Evolutionary conservation across 345 rosid genomes (phyloP).

Genomic region (Dipteronia dyeriana): DNA sequence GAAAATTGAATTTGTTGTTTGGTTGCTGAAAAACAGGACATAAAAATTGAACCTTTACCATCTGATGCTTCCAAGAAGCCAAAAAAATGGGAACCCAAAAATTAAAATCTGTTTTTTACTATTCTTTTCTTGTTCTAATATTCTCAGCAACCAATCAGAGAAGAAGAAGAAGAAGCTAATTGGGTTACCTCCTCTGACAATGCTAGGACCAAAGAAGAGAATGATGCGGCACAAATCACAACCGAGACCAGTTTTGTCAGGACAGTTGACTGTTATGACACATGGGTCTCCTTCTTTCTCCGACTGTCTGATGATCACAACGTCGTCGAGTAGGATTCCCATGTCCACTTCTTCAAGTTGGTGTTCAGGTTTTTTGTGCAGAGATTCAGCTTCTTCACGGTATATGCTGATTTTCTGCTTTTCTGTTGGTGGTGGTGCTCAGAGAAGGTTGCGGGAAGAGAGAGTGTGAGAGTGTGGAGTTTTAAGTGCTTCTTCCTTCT

Average conservation of each 20-base stretch:
- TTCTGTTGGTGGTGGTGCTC: background rate
- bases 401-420: background rate
- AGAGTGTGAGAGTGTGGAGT: background rate
- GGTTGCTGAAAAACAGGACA: background rate
- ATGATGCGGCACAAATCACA: slow-evolving; percentile 90
- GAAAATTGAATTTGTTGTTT: background rate
- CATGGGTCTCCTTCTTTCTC: slow-evolving; percentile 77
- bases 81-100: background rate
- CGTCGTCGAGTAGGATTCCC: slow-evolving; percentile 87
- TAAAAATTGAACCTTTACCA: background rate
- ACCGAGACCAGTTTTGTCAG: slow-evolving; percentile 97
- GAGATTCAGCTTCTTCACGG: background rate
- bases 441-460: background rate
- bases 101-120: background rate
- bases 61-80: background rate
- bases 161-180: background rate
- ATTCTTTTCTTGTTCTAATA: background rate
- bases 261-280: slow-evolving; percentile 86
- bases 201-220: slow-evolving; percentile 87
- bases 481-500: slow-evolving; percentile 10
- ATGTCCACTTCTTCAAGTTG: slow-evolving; percentile 30
- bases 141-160: background rate
- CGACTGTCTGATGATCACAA: slow-evolving; percentile 66
- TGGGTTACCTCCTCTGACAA: slow-evolving; percentile 81
- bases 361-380: background rate